Base-by-base conservation (phyloP, 176 grass and related monocot genomes). In the Tillandsia fasciculata region DNA sequence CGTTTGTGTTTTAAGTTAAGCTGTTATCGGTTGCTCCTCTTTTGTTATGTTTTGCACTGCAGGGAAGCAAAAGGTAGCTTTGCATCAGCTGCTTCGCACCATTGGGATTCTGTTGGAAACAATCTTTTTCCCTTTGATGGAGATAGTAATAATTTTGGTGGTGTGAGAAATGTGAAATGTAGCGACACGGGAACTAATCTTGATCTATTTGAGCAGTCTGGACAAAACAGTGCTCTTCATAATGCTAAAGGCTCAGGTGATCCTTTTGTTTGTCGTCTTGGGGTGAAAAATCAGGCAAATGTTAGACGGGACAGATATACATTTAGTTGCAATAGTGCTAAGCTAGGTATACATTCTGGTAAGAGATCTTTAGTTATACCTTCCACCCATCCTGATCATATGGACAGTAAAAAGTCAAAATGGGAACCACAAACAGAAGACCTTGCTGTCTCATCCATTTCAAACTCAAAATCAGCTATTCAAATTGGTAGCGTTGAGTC, bases 41-140 rank as follows among this genome's bases (percentile, higher is more conserved):
- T 78, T 33, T 72, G 1, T 87, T 78, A 53, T 13, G 71, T 64
- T 61, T 42, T 42, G 33, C 3, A 1, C 33, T 51, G 47, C 75
- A 99, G 95, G 58, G 90, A 94, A 81, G 87, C 87, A 52, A 94
- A 88, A 86, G 84, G 90, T 65, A 99, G 90, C 76, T 88, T 88
- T 81, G 78, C 90, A 59, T 72, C 88, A 72, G 80, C 82, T 72
- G 71, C 87, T 22, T 99, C 95, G 33, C 90, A 87, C 10, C 87
- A 86, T 84, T 90, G 87, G 22, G 95, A 99, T 81, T 99, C 90
- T 0, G 76, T 94, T 63, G 95, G 90, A 85, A 99, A 99, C 77
- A 99, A 94, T 90, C 74, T 94, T 70, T 90, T 80, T 74, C 87
- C 94, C 76, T 77, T 94, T 49, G 84, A 99, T 86, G 87, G 84